phyloP scores from a whole-genome alignment of 73 alveolate species.

The Effrenium voratum region DNA sequence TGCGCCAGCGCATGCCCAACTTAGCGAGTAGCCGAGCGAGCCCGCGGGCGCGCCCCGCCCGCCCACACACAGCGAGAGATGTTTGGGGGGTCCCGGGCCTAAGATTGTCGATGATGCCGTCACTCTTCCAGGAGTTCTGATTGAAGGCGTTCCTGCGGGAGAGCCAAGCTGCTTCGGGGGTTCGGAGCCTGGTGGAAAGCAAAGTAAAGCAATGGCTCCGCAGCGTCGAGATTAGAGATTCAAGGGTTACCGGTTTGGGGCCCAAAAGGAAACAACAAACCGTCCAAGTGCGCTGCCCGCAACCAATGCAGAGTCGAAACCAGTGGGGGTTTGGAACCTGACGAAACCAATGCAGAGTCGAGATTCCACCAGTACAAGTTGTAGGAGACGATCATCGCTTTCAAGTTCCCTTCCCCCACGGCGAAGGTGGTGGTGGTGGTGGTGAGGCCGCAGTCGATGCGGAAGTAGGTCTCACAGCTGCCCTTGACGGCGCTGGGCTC shows the following conservation, averaged over 20 bases:
- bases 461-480: slow-evolving; percentile 7
- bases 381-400: slow-evolving; percentile 59
- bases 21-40: too few relatives aligned
- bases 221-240: not conserved
- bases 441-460: slow-evolving; percentile 34
- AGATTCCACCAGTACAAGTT: slow-evolving; percentile 85
- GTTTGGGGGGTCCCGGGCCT: too few relatives aligned
- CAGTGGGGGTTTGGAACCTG: not conserved
- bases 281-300: not conserved
- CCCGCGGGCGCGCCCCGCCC: too few relatives aligned
- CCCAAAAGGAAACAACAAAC: not conserved
- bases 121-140: slow-evolving; percentile 80
- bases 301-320: not conserved
- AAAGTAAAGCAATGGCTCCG: not conserved
- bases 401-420: not conserved
- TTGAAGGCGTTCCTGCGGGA: not conserved
- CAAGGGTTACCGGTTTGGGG: not conserved
- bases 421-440: slow-evolving; percentile 62
- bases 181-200: not conserved
- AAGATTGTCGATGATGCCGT: slow-evolving; percentile 74
- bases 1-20: too few relatives aligned
- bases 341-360: not conserved
- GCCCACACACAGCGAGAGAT: too few relatives aligned
- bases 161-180: not conserved
- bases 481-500: not conserved